Evolutionary conservation across 1,284 basidiomycete species (phyloP).

Genomic region (Pyrrhoderma noxium): DNA sequence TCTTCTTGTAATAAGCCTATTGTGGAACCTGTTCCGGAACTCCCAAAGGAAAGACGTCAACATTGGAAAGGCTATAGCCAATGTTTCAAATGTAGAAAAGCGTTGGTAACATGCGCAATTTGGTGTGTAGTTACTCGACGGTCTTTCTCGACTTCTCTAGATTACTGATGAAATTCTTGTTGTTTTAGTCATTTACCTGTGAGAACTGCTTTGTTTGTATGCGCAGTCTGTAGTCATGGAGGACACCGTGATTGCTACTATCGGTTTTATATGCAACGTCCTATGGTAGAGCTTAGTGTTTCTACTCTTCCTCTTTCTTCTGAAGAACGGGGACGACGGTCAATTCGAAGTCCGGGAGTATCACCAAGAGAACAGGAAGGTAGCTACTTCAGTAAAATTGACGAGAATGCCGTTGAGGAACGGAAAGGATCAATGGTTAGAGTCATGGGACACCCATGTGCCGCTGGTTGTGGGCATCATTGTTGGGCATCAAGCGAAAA

Average conservation of each 20-base stretch:
- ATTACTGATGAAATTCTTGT: slow-evolving; percentile 7
- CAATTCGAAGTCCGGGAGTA: background rate
- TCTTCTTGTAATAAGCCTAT: slow-evolving; percentile 59
- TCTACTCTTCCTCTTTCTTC: background rate
- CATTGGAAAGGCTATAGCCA: slow-evolving; percentile 33
- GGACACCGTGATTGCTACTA: slow-evolving; percentile 71
- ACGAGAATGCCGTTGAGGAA: background rate
- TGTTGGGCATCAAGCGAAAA: slow-evolving; percentile 40
- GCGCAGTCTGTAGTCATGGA: slow-evolving; percentile 66
- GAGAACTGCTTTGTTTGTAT: slow-evolving; percentile 57
- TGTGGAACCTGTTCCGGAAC: slow-evolving; percentile 31
- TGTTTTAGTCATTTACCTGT: slow-evolving; percentile 65
- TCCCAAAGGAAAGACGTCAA: slow-evolving; percentile 25
- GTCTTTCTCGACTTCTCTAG: background rate
- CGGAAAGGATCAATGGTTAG: background rate
- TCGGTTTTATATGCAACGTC: slow-evolving; percentile 49
- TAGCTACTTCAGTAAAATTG: no score
- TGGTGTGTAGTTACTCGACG: slow-evolving; percentile 44
- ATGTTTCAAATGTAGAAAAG: slow-evolving; percentile 47
- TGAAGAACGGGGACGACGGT: slow-evolving; percentile 9
- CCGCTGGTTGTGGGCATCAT: slow-evolving; percentile 59
- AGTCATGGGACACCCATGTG: slow-evolving; percentile 45
- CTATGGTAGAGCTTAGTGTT: slow-evolving; percentile 37
- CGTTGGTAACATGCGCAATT: slow-evolving; percentile 53
- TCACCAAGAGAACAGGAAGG: background rate